Evolutionary conservation across 1,284 basidiomycete species (phyloP), one percentile per base, ranked within the genome.

Genomic region (Cutaneotrichosporon cavernicola): DNA sequence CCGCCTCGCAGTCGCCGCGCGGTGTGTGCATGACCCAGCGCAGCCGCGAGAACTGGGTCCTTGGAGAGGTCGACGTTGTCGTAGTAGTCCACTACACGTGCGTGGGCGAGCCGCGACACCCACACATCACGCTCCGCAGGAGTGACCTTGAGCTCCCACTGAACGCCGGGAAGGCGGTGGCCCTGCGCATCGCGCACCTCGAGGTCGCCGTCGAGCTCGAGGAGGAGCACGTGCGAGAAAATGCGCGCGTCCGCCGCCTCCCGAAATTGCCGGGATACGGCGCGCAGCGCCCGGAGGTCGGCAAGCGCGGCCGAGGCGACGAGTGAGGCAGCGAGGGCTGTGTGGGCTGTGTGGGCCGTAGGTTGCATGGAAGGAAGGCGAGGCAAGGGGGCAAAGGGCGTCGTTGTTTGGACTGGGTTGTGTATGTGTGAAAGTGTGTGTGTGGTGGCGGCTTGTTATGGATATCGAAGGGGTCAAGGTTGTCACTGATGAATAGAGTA

Each of bases 31-130:
- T 32, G 14, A 4, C 18, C n/a, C 0, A 64, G 36, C 7, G 58
- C 62, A 1, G 22, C 34, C 8, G 53, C 58, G n/a, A 64, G 58
- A 8, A 43, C 31, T 9, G 59, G 31, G 49, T 64, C 63, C 13
- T 32, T 59, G 0, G 26, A 11, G 10, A 64, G 36, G 55, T 60
- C 63, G 21, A 64, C 21, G 47, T 40, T 43, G 31, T 60, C 47
- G 18, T 58, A 56, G 55, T 60, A 64, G 50, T 64, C 63, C 31
- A 64, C 52, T 2, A 60, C 10, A 7, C 55, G 58, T 11, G 53
- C 56, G 26, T 52, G 14, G 2, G n/a, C n/a, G 1, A 61, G 55
- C 0, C 49, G 58, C 21, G 4, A 3, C 5, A 13, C 34, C 40
- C 47, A 46, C 9, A 13, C 21, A 5, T n/a, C 36, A 11, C 58